Percentiles rank a stretch among this genome's conserved stretches.
Evolutionary conservation across 2,329 filamentous ascomycete species (phyloP).

Genomic region (Metarhizium humberi): DNA sequence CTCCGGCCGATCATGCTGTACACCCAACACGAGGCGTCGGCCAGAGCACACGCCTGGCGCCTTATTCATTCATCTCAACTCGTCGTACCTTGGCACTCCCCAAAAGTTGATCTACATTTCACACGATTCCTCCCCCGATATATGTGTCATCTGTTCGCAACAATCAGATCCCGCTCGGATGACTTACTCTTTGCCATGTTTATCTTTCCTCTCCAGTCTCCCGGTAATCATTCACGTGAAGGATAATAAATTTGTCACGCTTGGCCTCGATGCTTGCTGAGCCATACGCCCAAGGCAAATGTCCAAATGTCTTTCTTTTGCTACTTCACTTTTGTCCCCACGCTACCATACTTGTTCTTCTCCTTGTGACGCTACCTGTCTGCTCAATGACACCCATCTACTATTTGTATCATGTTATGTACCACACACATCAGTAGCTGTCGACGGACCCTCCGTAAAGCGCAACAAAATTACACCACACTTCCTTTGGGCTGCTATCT

Average conservation of each 20-base stretch:
- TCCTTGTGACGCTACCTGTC: conserved; percentile 1
- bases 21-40: neutral
- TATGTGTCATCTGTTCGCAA: too few species aligned
- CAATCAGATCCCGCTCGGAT: too few species aligned
- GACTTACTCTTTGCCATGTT: too few species aligned
- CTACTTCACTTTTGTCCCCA: conserved; percentile 9
- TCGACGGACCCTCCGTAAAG: neutral
- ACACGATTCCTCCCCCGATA: too few species aligned
- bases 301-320: neutral
- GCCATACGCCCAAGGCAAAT: neutral
- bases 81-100: too few species aligned
- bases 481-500: conserved; percentile 1
- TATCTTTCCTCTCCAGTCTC: too few species aligned
- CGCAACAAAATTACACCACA: conserved; percentile 3
- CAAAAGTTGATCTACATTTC: too few species aligned
- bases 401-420: conserved; percentile 11
- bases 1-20: too few species aligned
- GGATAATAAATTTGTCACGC: neutral
- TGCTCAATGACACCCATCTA: conserved; percentile 5
- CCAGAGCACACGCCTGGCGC: neutral
- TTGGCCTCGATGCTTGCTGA: neutral
- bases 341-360: conserved; percentile 4
- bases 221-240: too few species aligned
- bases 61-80: neutral
- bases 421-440: conserved; percentile 9